These are phyloP conservation scores for Trichomonas vaginalis DNA, from an alignment of 208 protist genomes.

Conservation along the genomic window DNA sequence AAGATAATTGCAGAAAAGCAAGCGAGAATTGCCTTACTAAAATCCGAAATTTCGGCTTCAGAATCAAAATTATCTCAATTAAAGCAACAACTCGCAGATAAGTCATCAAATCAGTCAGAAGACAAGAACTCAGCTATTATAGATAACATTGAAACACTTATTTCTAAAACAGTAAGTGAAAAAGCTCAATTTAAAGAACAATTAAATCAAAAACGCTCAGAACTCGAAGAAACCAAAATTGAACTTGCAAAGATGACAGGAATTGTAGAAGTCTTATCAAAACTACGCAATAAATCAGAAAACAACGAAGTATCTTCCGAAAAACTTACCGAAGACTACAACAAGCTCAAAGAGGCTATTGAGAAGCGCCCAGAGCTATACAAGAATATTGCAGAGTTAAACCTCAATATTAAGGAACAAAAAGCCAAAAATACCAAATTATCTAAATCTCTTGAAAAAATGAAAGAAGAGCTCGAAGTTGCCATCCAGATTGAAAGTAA, in stretches of 20 bases:
- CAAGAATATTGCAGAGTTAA: neutral
- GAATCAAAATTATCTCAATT: neutral
- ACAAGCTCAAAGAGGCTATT: neutral
- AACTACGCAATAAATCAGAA: neutral
- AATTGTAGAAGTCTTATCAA: neutral
- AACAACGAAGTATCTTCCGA: neutral
- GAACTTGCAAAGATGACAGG: neutral
- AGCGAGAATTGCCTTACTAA: neutral
- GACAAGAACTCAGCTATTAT: neutral
- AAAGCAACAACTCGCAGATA: neutral
- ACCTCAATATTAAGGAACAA: neutral
- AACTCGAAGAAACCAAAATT: neutral
- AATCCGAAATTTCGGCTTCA: neutral
- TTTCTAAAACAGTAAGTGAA: neutral
- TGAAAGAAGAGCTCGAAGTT: neutral
- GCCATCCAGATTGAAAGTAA: neutral
- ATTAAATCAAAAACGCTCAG: neutral
- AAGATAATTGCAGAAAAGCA: neutral
- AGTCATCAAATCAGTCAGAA: neutral
- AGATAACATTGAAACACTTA: neutral
- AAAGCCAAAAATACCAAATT: neutral
- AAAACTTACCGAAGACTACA: neutral
- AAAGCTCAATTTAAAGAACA: neutral
- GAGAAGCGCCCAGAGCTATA: neutral
- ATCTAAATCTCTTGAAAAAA: neutral